Evolutionary conservation across 129 eudicot species (phyloP), one percentile per base, ranked within the genome.

Genomic region (Lactuca saligna): DNA sequence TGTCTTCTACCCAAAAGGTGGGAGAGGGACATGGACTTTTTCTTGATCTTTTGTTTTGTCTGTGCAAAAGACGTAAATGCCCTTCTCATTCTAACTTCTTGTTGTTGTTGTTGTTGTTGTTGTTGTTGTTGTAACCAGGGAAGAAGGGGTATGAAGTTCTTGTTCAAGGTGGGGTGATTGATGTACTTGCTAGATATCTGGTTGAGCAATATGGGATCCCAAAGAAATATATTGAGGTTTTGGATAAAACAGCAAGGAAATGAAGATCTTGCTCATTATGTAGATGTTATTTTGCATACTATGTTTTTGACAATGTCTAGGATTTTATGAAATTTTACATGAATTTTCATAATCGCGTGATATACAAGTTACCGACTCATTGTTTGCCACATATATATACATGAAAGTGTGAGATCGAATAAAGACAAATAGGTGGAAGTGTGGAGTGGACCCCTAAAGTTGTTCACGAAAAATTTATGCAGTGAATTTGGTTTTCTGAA

Each of bases 151-250:
- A 79, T 7, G 95, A 93, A 70, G 95, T 93, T 59, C 74, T 89
- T 76, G 91, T 93, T 60, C 99, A 93, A 77, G 97, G 99, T 0
- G 97, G 99, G 41, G 99, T 93, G 68, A 85, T 89, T 48, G 99
- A 89, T 69, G 88, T 82, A 51, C 93, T 93, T 63, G 99, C 91
- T 20, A 93, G 80, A 82, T 87, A 89, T 85, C 88, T 93, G 7
- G 83, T 93, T 69, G 95, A 93, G 49, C 97, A 89, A 57, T 89
- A 89, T 53, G 95, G 92, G 62, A 77, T 93, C 51, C 99, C 96
- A 4, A 93, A 93, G 81, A 83, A 81, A 68, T 93, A 74, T 73
- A 93, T 93, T 34, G 97, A 93, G 75, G 97, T 93, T 63, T 78
- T 79, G 44, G 99, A 93, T 65, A 93, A 93, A 81, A 89, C 99